Evolutionary conservation across 768 basidiomycete species (phyloP).

Genomic region (Russula sp.): DNA sequence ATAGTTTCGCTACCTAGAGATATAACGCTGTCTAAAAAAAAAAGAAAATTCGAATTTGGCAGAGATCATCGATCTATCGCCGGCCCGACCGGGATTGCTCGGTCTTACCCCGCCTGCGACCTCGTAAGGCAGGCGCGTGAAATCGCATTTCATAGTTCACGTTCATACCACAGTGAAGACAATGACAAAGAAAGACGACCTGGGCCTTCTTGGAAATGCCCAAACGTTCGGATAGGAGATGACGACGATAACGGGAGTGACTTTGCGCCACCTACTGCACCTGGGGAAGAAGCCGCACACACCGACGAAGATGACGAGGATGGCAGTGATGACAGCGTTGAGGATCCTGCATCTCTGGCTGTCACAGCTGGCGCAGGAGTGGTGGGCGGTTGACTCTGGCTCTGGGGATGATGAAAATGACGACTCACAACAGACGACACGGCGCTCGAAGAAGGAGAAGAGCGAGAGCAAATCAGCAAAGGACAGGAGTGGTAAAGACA

Average conservation of each 20-base stretch:
- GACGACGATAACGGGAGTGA: constrained; percentile 46
- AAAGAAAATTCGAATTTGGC: too few relatives aligned
- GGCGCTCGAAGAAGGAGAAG: too few relatives aligned
- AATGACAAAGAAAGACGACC: constrained; percentile 28
- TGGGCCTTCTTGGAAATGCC: constrained; percentile 33
- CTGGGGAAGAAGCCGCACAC: constrained; percentile 27
- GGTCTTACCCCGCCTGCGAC: constrained; percentile 38
- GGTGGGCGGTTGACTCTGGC: neutral
- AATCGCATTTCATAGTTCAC: constrained; percentile 47
- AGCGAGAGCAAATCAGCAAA: too few relatives aligned
- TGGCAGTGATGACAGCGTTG: neutral
- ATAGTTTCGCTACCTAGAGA: too few relatives aligned
- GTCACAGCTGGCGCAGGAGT: neutral
- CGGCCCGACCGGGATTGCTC: neutral
- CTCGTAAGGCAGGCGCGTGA: constrained; percentile 43
- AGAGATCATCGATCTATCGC: too few relatives aligned
- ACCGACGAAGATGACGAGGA: constrained; percentile 31
- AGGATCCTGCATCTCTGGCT: neutral
- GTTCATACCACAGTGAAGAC: constrained; percentile 30
- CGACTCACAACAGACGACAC: constrained; percentile 28
- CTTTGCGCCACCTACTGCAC: constrained; percentile 42
- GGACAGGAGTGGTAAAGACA: too few relatives aligned
- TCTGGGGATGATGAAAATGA: constrained; percentile 14
- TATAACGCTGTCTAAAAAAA: too few relatives aligned
- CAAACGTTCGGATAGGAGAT: constrained; percentile 26